A percentile compares a stretch with the other conserved stretches of the same genome.
These are phyloP conservation scores for Plasmodium blacklocki DNA, from an alignment of 169 alveolate species.

Conservation along the genomic window DNA sequence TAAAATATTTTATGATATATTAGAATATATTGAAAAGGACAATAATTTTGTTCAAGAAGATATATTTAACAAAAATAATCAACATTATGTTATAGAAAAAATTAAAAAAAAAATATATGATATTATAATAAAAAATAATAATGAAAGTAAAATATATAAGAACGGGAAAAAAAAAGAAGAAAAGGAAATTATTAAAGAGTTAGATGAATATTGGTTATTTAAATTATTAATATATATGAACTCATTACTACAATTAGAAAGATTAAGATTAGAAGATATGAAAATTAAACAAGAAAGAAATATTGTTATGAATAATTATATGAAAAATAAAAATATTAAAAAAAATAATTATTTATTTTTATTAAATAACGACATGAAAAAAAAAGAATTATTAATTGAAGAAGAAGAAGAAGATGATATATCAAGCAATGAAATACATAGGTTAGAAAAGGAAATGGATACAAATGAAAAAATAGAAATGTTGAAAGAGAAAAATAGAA, in stretches of 20 bases:
- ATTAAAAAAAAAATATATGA: conserved; percentile 12
- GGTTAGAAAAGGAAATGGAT: conserved; percentile 43
- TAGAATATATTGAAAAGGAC: conserved; percentile 16
- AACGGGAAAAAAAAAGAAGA: background rate
- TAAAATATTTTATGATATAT: conserved; percentile 12
- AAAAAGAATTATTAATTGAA: background rate
- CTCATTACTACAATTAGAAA: conserved; percentile 9
- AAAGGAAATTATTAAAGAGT: background rate
- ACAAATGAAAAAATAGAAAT: conserved; percentile 19
- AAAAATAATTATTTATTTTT: background rate
- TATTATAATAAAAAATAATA: conserved; percentile 11
- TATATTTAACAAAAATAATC: background rate
- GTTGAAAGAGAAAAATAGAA: conserved; percentile 19
- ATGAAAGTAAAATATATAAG: background rate
- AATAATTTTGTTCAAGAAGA: background rate
- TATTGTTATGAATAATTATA: background rate
- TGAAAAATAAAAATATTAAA: background rate
- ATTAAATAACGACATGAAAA: background rate
- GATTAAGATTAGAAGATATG: background rate
- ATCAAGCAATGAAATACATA: conserved; percentile 66
- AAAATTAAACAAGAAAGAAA: conserved; percentile 7
- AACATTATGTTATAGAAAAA: conserved; percentile 3
- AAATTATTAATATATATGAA: conserved; percentile 17
- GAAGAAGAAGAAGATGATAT: background rate
- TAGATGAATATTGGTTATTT: conserved; percentile 17